A percentile compares a stretch with the other conserved stretches of the same genome.
Conservation (phyloP, 192 early-diverging fungal genomes). For the Backusella liffmaniae region DNA sequence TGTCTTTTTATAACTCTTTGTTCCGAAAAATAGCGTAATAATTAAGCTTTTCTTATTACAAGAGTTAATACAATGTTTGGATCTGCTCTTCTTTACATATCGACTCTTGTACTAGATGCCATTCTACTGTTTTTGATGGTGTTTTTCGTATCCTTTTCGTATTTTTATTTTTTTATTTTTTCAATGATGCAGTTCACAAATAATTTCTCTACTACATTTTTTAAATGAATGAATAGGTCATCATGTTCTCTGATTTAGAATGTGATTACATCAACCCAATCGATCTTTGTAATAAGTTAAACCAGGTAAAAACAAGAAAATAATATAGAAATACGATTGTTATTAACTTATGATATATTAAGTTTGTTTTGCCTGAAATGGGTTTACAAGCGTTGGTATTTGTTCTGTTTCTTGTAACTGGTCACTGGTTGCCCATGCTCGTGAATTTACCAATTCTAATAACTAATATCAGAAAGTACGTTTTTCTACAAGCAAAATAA, state of each 20-base stretch:
- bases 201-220: background rate
- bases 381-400: slow-evolving; percentile 74
- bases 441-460: slow-evolving; percentile 81
- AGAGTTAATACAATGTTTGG: slow-evolving; percentile 40
- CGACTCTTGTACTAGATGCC: slow-evolving; percentile 85
- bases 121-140: slow-evolving; percentile 89
- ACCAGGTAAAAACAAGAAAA: slow-evolving; percentile 59
- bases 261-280: slow-evolving; percentile 99
- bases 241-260: slow-evolving; percentile 63
- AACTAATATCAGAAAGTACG: slow-evolving; percentile 83
- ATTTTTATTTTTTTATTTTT: slow-evolving; percentile 15
- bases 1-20: background rate
- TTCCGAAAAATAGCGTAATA: background rate
- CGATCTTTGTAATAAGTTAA: slow-evolving; percentile 91
- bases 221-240: slow-evolving; percentile 22
- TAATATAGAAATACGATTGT: background rate
- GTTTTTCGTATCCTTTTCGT: slow-evolving; percentile 68
- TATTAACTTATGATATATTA: background rate
- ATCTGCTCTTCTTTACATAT: slow-evolving; percentile 73
- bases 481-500: background rate
- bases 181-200: background rate
- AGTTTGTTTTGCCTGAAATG: slow-evolving; percentile 93
- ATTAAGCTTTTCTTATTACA: background rate
- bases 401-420: slow-evolving; percentile 76
- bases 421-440: slow-evolving; percentile 79